These are phyloP conservation scores for Gnaphalium uliginosum DNA, from an alignment of 129 eudicot species.

Conservation along the genomic window DNA sequence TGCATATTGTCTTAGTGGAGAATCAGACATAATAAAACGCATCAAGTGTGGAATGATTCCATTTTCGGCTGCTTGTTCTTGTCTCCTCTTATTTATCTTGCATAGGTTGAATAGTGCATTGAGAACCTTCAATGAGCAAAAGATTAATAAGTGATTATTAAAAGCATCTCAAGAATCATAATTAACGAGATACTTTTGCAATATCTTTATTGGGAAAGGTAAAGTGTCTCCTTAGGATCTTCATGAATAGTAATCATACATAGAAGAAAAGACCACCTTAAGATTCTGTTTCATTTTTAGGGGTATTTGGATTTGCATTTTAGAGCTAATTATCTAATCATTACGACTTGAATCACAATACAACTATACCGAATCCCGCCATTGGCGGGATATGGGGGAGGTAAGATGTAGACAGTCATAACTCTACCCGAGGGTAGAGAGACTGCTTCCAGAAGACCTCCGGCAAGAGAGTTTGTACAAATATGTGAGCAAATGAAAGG, in stretches of 20 bases:
- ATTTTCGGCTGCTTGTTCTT: constrained; percentile 97
- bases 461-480: too few species aligned
- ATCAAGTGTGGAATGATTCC: constrained; percentile 96
- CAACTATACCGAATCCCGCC: too few species aligned
- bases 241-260: not conserved
- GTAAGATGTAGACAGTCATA: too few species aligned
- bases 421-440: too few species aligned
- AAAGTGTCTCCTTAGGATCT: constrained; percentile 8
- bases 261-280: not conserved
- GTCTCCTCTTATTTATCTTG: constrained; percentile 96
- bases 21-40: constrained; percentile 82
- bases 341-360: not conserved
- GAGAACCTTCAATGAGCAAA: constrained; percentile 63
- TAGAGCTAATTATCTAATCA: not conserved
- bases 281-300: not conserved
- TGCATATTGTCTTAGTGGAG: constrained; percentile 85
- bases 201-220: not conserved
- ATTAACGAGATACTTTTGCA: not conserved
- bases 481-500: too few species aligned
- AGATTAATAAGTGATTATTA: not conserved
- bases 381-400: too few species aligned
- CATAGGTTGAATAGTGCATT: constrained; percentile 93
- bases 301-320: not conserved
- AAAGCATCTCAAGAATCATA: constrained; percentile 14
- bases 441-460: too few species aligned